phyloP scores from a whole-genome alignment of 1,284 basidiomycete species.

The Rhodofomes roseus region DNA sequence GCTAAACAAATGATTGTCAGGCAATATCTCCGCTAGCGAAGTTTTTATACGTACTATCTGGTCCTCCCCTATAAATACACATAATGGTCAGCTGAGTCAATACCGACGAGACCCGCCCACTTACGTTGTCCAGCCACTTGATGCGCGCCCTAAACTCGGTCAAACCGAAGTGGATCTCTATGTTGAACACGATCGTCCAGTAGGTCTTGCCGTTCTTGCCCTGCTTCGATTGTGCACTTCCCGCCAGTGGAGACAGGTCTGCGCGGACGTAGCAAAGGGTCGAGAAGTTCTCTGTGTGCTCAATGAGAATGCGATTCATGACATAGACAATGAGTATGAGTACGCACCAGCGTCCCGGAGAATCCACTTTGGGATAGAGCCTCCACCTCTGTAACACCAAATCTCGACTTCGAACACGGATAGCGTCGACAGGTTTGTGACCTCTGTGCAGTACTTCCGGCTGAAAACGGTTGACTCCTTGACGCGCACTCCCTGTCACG shows the following conservation, averaged over 20 bases:
- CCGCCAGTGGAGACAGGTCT: constrained; percentile 64
- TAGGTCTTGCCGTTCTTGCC: constrained; percentile 64
- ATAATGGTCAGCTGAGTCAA: constrained; percentile 4
- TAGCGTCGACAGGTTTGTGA: constrained; percentile 67
- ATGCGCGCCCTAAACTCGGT: constrained; percentile 78
- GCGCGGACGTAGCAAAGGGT: constrained; percentile 74
- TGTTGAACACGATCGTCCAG: constrained; percentile 77
- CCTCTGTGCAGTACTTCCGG: constrained; percentile 75
- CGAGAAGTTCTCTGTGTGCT: constrained; percentile 55
- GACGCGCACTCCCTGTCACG: constrained; percentile 58
- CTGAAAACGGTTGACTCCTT: constrained; percentile 78
- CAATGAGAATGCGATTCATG: neutral
- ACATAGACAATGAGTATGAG: constrained; percentile 3
- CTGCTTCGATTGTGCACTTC: constrained; percentile 62
- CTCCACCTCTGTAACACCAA: constrained; percentile 74
- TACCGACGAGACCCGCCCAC: constrained; percentile 21
- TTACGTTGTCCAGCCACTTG: constrained; percentile 74
- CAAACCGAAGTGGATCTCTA: constrained; percentile 77
- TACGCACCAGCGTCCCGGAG: constrained; percentile 51
- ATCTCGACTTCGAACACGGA: constrained; percentile 79
- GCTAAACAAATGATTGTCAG: constrained; percentile 31
- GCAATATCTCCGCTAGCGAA: neutral
- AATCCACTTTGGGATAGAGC: constrained; percentile 69
- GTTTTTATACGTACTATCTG: constrained; percentile 49
- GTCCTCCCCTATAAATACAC: constrained; percentile 43